Conservation (phyloP, 192 early-diverging fungal species). For the Lobosporangium transversale region DNA sequence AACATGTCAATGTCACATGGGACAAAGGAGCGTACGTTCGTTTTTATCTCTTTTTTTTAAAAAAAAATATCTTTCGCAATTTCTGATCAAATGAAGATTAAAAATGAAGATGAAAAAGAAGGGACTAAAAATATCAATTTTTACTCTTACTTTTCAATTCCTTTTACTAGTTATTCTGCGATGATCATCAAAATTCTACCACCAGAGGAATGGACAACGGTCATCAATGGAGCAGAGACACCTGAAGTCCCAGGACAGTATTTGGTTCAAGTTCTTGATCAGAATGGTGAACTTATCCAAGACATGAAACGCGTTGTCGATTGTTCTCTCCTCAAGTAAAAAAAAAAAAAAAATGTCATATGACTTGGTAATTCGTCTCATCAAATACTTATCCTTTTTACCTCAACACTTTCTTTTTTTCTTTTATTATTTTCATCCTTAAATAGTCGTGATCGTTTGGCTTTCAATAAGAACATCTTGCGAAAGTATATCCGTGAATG, state of each 20-base stretch:
- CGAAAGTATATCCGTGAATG: slow-evolving; percentile 77
- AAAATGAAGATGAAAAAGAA: no score
- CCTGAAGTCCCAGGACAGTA: slow-evolving; percentile 50
- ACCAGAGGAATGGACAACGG: slow-evolving; percentile 40
- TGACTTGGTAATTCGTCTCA: no score
- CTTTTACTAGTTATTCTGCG: slow-evolving; percentile 53
- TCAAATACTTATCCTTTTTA: background rate
- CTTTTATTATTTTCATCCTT: slow-evolving; percentile 2
- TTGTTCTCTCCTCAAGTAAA: slow-evolving; percentile 50
- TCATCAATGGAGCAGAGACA: slow-evolving; percentile 6
- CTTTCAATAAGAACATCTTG: slow-evolving; percentile 76
- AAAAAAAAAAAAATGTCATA: background rate
- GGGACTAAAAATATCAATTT: no score
- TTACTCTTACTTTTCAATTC: background rate
- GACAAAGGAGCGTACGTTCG: slow-evolving; percentile 33
- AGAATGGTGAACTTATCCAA: slow-evolving; percentile 60
- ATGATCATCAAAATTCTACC: slow-evolving; percentile 48
- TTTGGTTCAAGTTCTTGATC: slow-evolving; percentile 65
- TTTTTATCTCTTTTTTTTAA: background rate
- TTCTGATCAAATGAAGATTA: no score
- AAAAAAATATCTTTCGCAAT: no score
- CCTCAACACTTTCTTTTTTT: background rate
- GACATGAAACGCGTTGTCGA: slow-evolving; percentile 57
- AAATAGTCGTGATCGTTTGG: slow-evolving; percentile 66
- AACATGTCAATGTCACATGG: slow-evolving; percentile 63